These are phyloP conservation scores for Microcos paniculata DNA, from an alignment of 345 rosid species.

Conservation along the genomic window DNA sequence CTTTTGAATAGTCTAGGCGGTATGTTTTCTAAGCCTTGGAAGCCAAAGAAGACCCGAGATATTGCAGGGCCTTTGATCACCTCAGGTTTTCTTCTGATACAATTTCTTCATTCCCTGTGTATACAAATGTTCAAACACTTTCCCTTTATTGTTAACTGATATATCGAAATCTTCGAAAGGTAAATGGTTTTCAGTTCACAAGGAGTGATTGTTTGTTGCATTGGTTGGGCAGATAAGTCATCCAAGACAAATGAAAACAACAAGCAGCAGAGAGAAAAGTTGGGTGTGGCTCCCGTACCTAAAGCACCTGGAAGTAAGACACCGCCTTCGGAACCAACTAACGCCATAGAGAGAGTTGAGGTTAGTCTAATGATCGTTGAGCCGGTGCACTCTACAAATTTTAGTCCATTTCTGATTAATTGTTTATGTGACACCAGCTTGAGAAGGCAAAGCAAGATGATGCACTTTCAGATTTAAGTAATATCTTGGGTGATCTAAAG, in stretches of 20 bases:
- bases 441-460: constrained; percentile 91
- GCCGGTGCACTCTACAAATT: not conserved
- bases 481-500: constrained; percentile 83
- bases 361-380: constrained; percentile 29
- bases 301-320: constrained; percentile 47
- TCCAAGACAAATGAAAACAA: constrained; percentile 46
- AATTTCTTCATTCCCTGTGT: not conserved
- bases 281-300: constrained; percentile 49
- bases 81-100: constrained; percentile 42
- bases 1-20: constrained; percentile 89
- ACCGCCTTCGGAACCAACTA: constrained; percentile 48
- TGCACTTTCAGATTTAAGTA: constrained; percentile 72
- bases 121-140: not conserved
- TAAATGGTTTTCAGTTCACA: not conserved
- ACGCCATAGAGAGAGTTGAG: constrained; percentile 77
- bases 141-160: not conserved
- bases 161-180: not conserved
- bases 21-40: constrained; percentile 92
- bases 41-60: constrained; percentile 73
- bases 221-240: constrained; percentile 40
- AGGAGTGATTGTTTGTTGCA: not conserved
- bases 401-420: not conserved
- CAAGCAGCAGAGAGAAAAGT: constrained; percentile 63
- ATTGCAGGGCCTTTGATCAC: constrained; percentile 70
- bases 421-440: constrained; percentile 33